phyloP scores from a whole-genome alignment of 495 filamentous ascomycete species.

The Annulohypoxylon maeteangense region DNA sequence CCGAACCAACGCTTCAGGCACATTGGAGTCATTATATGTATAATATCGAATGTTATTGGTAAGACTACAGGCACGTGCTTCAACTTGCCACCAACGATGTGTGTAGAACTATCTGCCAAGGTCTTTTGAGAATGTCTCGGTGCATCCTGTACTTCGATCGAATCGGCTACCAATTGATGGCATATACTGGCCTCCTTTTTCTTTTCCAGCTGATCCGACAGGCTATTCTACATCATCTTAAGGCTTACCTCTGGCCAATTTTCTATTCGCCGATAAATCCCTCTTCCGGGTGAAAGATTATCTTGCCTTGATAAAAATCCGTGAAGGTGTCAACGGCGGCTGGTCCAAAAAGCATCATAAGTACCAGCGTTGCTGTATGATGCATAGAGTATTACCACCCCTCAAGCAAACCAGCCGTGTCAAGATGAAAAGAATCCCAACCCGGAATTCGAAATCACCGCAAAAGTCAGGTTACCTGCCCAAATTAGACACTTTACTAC shows the following conservation, averaged over 20 bases:
- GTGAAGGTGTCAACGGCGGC: neutral
- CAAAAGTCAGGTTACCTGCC: neutral
- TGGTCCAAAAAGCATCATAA: neutral
- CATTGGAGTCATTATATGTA: conserved; percentile 10
- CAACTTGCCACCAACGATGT: conserved; percentile 9
- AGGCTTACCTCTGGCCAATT: conserved; percentile 1
- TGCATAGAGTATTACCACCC: neutral
- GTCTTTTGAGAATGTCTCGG: neutral
- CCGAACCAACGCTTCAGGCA: conserved; percentile 5
- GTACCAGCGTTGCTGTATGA: neutral
- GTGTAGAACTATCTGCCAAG: conserved; percentile 29
- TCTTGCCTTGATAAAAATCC: neutral
- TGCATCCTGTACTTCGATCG: neutral
- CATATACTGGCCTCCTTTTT: conserved; percentile 10
- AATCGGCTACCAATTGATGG: conserved; percentile 12
- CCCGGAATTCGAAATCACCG: neutral
- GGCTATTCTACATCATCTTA: neutral
- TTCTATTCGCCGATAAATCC: conserved; percentile 18
- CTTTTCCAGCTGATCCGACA: conserved; percentile 26
- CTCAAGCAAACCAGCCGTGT: neutral
- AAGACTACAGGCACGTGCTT: conserved; percentile 31
- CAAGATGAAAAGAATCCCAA: neutral
- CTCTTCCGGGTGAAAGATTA: neutral
- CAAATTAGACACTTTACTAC: neutral
- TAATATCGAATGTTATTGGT: conserved; percentile 24